Conservation (phyloP, 1,284 basidiomycete species). For the Amylostereum areolatum region DNA sequence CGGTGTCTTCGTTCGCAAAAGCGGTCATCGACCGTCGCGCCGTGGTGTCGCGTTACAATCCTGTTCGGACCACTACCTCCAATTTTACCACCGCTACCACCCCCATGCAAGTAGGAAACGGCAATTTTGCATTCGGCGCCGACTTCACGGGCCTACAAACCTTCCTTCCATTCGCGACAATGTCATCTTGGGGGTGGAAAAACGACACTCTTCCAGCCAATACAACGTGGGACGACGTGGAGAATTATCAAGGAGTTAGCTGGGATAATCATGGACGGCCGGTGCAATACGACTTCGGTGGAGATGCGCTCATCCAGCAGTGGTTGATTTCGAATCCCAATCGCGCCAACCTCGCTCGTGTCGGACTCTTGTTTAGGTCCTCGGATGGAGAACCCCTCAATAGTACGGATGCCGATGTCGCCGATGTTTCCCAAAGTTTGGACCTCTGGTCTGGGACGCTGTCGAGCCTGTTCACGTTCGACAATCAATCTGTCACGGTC, state of each 20-base stretch:
- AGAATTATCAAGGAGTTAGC: slow-evolving; percentile 41
- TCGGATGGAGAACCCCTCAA: slow-evolving; percentile 22
- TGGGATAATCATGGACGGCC: slow-evolving; percentile 44
- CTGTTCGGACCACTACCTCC: slow-evolving; percentile 33
- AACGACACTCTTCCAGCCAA: slow-evolving; percentile 47
- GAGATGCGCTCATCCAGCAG: slow-evolving; percentile 38
- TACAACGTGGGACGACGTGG: slow-evolving; percentile 36
- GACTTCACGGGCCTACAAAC: slow-evolving; percentile 56
- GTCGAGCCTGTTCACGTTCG: slow-evolving; percentile 37
- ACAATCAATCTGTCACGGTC: slow-evolving; percentile 31
- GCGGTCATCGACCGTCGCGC: slow-evolving; percentile 30
- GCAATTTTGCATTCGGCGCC: slow-evolving; percentile 55
- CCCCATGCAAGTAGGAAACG: slow-evolving; percentile 56
- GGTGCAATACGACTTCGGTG: slow-evolving; percentile 50
- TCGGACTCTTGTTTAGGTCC: slow-evolving; percentile 40
- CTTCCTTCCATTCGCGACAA: slow-evolving; percentile 46
- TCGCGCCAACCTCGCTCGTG: slow-evolving; percentile 46
- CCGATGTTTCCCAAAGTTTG: slow-evolving; percentile 32
- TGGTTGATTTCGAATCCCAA: slow-evolving; percentile 58
- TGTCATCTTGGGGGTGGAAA: slow-evolving; percentile 61
- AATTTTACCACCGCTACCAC: slow-evolving; percentile 32
- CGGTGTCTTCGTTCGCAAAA: too few species aligned
- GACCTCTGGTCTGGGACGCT: slow-evolving; percentile 53
- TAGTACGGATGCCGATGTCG: slow-evolving; percentile 35
- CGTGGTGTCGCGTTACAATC: slow-evolving; percentile 48